phyloP scores from a whole-genome alignment of 768 basidiomycete species.

The Termitomyces sp. region DNA sequence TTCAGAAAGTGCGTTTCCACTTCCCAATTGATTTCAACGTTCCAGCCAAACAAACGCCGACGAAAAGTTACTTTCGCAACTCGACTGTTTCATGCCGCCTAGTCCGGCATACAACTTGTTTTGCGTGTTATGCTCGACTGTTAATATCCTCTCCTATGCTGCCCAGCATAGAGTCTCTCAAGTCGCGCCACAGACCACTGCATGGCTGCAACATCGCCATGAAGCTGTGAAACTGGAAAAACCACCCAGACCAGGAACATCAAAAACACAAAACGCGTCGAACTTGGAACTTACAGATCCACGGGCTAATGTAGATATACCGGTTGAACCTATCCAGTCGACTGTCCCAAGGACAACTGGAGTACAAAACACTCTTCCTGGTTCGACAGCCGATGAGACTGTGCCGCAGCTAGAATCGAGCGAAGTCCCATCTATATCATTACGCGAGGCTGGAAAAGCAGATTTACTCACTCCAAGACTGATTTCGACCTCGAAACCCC shows the following conservation, averaged over 20 bases:
- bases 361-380: neutral
- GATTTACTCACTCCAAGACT: neutral
- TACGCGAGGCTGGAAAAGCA: too few relatives aligned
- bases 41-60: slow-evolving; percentile 3
- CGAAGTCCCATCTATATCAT: neutral
- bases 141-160: slow-evolving; percentile 59
- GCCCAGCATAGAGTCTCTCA: slow-evolving; percentile 51
- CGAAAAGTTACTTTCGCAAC: neutral
- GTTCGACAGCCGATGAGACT: neutral
- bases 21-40: neutral
- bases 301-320: neutral
- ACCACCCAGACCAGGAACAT: neutral
- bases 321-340: neutral
- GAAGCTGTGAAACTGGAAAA: slow-evolving; percentile 1
- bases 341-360: neutral
- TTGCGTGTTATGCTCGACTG: slow-evolving; percentile 55
- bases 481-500: too few relatives aligned
- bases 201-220: slow-evolving; percentile 7
- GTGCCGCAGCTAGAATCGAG: neutral
- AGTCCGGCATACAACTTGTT: slow-evolving; percentile 68
- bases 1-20: too few relatives aligned
- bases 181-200: slow-evolving; percentile 19
- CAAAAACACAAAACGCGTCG: neutral
- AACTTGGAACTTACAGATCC: neutral
- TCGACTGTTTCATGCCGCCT: slow-evolving; percentile 48